Conservation (phyloP, 2,329 filamentous ascomycete genomes). For the Penicillium rolfsii region DNA sequence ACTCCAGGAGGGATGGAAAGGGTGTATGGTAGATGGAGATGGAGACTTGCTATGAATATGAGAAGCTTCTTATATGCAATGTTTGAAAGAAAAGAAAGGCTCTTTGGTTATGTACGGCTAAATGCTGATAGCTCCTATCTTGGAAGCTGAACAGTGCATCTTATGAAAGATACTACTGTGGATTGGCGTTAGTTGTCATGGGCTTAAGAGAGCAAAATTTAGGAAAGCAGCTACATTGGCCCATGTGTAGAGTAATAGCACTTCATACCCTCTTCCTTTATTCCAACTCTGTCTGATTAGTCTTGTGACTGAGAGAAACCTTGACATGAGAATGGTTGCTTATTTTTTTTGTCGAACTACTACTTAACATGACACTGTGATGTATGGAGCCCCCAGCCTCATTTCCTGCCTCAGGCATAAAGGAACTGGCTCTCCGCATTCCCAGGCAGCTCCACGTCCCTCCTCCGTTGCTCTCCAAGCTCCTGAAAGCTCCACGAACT, state of each 20-base stretch:
- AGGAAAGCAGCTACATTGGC: not conserved
- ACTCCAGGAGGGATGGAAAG: not conserved
- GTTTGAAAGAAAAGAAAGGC: not conserved
- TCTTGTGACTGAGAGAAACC: too few species aligned
- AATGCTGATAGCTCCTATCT: not conserved
- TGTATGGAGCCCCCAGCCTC: not conserved
- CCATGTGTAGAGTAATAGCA: too few species aligned
- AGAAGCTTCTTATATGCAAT: not conserved
- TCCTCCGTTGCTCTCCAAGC: conserved; percentile 23
- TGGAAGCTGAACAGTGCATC: not conserved
- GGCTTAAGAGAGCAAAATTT: not conserved
- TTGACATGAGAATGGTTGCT: too few species aligned
- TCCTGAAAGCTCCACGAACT: conserved; percentile 29
- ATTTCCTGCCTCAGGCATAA: conserved; percentile 16
- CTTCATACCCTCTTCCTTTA: not conserved
- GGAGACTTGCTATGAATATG: not conserved
- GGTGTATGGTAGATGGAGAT: not conserved
- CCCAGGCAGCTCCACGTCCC: conserved; percentile 12
- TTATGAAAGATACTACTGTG: not conserved
- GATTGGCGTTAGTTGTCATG: not conserved
- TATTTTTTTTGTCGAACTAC: too few species aligned
- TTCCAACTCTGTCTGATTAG: not conserved
- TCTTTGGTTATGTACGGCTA: not conserved
- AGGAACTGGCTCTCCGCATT: conserved; percentile 22
- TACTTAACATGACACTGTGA: too few species aligned